Evolutionary conservation across 768 basidiomycete species (phyloP), one percentile per base, ranked within the genome.

Genomic region (Mycena rosella): DNA sequence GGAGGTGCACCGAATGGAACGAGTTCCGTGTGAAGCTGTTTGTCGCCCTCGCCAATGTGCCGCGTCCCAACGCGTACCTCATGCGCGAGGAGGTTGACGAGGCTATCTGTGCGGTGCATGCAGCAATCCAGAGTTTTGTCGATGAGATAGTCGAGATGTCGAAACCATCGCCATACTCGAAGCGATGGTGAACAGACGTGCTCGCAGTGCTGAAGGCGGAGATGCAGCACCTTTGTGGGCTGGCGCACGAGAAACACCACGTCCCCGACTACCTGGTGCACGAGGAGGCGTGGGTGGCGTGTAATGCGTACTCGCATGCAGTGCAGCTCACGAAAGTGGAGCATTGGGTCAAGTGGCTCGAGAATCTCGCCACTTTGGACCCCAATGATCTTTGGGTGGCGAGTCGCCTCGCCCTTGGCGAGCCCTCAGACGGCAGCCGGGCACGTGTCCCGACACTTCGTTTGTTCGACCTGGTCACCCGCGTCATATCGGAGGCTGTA

Each of bases 1-100:
- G 77, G 61, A 36, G 74, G 2, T 36, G 34, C 10, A 72, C 74
- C 0, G 75, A 81, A 63, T 83, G 81, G 82, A 61, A 74, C 0
- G 57, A 68, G 0, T 80, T 83, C 62, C 51, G 68, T 2, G 56
- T 69, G 10, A 47, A 20, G 9, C 72, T 84, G 0, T n/a, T 15
- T 17, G 30, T 30, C 10, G 29, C n/a, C 17, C 29, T 58, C 15
- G 26, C 61, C 2, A 22, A 14, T 3, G 24, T 60, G 9, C 51
- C 62, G 4, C 42, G 32, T 0, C 29, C 27, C 1, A 34, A 65
- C 36, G 40, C 22, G 7, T 65, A 61, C 20, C 4, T 36, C 20
- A 53, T 42, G 3, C 5, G 15, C 18, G 52, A 40, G 24, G 54
- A 56, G 36, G 24, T 56, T 5, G 54, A 56, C 15, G 54, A 14